Conservation (phyloP, 2,329 filamentous ascomycete species). For the Rutstroemia sp. region DNA sequence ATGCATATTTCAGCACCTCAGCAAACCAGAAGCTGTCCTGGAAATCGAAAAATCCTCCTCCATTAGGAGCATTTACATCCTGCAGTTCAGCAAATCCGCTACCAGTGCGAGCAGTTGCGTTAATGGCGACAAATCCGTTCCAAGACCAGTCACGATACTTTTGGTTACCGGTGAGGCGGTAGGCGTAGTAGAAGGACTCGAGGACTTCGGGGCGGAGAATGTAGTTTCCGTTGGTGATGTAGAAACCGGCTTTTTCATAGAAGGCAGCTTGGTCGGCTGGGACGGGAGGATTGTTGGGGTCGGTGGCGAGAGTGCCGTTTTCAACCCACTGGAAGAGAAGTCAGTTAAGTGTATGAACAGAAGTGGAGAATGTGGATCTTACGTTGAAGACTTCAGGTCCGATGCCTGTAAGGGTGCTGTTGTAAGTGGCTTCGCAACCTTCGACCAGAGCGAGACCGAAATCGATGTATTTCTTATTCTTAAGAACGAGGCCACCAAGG, state of each 20-base stretch:
- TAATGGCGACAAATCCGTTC: conserved; percentile 67
- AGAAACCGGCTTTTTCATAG: conserved; percentile 64
- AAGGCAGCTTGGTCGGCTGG: conserved; percentile 47
- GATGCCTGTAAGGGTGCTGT: conserved; percentile 59
- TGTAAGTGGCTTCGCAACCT: conserved; percentile 70
- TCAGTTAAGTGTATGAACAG: background rate
- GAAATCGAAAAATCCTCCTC: conserved; percentile 57
- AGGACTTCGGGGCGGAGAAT: conserved; percentile 73
- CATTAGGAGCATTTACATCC: conserved; percentile 56
- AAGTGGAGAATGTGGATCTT: background rate
- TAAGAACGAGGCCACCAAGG: conserved; percentile 66
- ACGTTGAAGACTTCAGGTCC: conserved; percentile 62
- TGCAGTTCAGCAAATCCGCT: conserved; percentile 60
- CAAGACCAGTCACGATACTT: conserved; percentile 82
- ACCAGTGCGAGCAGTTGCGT: conserved; percentile 51
- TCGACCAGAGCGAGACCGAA: conserved; percentile 67
- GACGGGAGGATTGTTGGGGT: conserved; percentile 33
- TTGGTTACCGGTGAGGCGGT: conserved; percentile 64
- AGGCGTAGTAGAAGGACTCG: conserved; percentile 82
- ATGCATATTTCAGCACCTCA: conserved; percentile 80
- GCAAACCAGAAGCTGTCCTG: conserved; percentile 88
- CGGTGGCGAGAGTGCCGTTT: conserved; percentile 30
- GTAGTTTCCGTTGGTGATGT: conserved; percentile 54
- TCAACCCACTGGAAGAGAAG: conserved; percentile 43
- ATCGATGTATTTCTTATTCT: conserved; percentile 57